These are phyloP conservation scores for Aureobasidium leucospermi DNA, from an alignment of 2,329 filamentous ascomycete species.

Conservation along the genomic window DNA sequence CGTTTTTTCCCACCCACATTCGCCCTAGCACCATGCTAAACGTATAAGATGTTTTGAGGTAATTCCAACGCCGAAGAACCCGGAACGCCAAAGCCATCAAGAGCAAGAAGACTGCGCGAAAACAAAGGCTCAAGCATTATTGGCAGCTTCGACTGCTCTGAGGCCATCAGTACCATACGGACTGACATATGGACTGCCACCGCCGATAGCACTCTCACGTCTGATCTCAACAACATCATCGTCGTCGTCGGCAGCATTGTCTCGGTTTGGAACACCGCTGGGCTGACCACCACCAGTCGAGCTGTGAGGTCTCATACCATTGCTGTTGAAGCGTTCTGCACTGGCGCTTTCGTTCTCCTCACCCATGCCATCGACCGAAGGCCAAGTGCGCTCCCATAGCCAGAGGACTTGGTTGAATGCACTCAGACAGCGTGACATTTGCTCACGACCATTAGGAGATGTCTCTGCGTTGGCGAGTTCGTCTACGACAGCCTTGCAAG, in stretches of 20 bases:
- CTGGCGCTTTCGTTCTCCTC: conserved; percentile 33
- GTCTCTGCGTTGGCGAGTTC: conserved; percentile 43
- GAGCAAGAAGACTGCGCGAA: too few species aligned
- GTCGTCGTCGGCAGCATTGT: neutral
- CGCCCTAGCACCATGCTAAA: conserved; percentile 2
- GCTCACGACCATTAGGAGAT: conserved; percentile 39
- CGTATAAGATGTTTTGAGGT: neutral
- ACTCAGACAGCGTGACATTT: conserved; percentile 40
- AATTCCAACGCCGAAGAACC: neutral
- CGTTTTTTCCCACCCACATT: neutral
- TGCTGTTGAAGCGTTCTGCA: conserved; percentile 11
- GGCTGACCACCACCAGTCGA: neutral
- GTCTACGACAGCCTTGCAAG: conserved; percentile 41
- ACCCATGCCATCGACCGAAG: conserved; percentile 43
- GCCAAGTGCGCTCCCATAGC: conserved; percentile 43
- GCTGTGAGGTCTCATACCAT: conserved; percentile 1
- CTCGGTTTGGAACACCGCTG: neutral
- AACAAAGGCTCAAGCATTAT: conserved; percentile 5
- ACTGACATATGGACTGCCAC: conserved; percentile 9
- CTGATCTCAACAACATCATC: conserved; percentile 11
- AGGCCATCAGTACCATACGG: conserved; percentile 21
- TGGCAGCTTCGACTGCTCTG: conserved; percentile 18
- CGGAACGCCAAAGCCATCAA: neutral
- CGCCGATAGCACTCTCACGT: conserved; percentile 9
- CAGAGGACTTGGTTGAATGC: conserved; percentile 42